Evolutionary conservation across 108 stramenopile genomes (phyloP).

Genomic region (Cyclotella sp.): DNA sequence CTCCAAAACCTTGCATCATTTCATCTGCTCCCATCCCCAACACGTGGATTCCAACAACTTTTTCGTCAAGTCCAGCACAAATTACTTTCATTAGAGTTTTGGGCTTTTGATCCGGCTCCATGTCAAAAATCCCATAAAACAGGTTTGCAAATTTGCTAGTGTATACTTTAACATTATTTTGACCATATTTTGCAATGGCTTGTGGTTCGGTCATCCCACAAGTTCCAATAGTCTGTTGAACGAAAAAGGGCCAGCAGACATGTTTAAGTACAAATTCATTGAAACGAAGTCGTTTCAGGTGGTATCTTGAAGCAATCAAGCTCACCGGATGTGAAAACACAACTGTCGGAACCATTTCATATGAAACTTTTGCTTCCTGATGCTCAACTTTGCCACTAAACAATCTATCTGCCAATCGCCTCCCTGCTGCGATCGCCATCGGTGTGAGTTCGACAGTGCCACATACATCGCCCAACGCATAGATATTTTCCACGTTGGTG

Average conservation of each 20-base stretch:
- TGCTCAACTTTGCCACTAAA: slow-evolving; percentile 66
- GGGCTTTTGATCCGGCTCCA: slow-evolving; percentile 91
- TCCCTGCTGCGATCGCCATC: slow-evolving; percentile 94
- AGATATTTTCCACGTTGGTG: slow-evolving; percentile 81
- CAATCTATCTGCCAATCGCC: slow-evolving; percentile 89
- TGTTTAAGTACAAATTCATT: slow-evolving; percentile 1
- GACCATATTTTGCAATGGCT: slow-evolving; percentile 87
- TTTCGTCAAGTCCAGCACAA: slow-evolving; percentile 85
- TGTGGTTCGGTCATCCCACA: slow-evolving; percentile 88
- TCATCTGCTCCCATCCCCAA: slow-evolving; percentile 96
- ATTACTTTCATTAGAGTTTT: slow-evolving; percentile 92
- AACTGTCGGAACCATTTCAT: slow-evolving; percentile 88
- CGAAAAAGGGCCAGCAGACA: neutral
- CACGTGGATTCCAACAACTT: slow-evolving; percentile 93
- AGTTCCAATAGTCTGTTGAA: slow-evolving; percentile 67
- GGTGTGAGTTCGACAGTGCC: slow-evolving; percentile 92
- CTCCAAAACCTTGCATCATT: slow-evolving; percentile 94
- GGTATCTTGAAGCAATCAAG: neutral
- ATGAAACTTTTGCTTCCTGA: slow-evolving; percentile 57
- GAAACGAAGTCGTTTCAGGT: neutral
- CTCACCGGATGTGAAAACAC: slow-evolving; percentile 89
- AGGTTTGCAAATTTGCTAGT: slow-evolving; percentile 90
- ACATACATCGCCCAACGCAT: slow-evolving; percentile 93
- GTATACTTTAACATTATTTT: slow-evolving; percentile 92
- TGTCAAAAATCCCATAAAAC: slow-evolving; percentile 86